phyloP scores from a whole-genome alignment of 371 early-diverging fungal species.

The Choanephora cucurbitarum region DNA sequence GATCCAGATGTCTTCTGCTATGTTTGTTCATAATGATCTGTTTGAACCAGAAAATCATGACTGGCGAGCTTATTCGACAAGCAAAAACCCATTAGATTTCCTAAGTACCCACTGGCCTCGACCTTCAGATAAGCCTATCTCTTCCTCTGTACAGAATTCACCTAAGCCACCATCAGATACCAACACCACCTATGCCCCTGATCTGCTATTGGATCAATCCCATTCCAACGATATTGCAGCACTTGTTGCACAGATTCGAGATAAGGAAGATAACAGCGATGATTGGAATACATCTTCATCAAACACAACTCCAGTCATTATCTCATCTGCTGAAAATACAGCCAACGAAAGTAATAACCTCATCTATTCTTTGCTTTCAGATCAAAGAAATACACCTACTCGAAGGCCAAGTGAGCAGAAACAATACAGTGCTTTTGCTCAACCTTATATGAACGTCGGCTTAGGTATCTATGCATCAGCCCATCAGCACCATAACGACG shows the following conservation, averaged over 20 bases:
- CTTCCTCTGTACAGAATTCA: constrained; percentile 1
- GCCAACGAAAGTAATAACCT: constrained; percentile 17
- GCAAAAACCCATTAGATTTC: not conserved
- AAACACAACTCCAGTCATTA: not conserved
- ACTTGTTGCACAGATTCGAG: constrained; percentile 26
- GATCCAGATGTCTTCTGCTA: constrained; percentile 12
- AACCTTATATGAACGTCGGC: constrained; percentile 47
- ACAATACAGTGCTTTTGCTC: not conserved
- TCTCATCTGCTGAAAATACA: not conserved
- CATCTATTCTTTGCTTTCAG: constrained; percentile 17
- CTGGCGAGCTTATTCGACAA: not conserved
- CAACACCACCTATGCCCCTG: not conserved
- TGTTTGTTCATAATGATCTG: constrained; percentile 13
- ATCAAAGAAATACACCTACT: constrained; percentile 10
- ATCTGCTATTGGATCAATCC: constrained; percentile 10
- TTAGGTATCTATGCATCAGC: constrained; percentile 57
- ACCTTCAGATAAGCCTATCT: no score
- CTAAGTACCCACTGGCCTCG: no score
- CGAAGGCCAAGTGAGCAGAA: constrained; percentile 1
- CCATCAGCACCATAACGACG: constrained; percentile 54
- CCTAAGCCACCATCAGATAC: constrained; percentile 3
- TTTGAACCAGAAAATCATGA: not conserved
- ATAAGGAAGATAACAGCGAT: constrained; percentile 10
- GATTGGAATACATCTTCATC: constrained; percentile 4
- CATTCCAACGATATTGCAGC: constrained; percentile 23